Conservation (phyloP, 768 basidiomycete genomes). For the Trametes maxima region DNA sequence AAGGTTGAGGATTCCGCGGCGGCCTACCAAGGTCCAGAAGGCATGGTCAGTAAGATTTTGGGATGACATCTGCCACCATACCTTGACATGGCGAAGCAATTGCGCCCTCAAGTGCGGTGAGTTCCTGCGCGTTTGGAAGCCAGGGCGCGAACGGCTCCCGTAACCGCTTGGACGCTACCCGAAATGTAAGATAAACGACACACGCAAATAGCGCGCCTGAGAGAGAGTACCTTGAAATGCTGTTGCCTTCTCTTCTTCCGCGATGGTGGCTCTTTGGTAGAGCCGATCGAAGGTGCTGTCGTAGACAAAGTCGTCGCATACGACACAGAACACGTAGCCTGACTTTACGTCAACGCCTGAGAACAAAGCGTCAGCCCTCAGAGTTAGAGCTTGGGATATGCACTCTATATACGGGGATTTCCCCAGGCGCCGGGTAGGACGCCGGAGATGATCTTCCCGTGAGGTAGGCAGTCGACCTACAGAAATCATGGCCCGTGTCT, state of each 20-base stretch:
- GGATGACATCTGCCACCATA: conserved; percentile 30
- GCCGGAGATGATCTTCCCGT: background rate
- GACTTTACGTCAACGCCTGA: conserved; percentile 74
- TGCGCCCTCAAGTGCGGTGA: conserved; percentile 49
- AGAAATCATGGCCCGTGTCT: conserved; percentile 61
- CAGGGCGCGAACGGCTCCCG: conserved; percentile 55
- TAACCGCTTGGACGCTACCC: conserved; percentile 39
- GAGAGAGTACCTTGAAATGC: conserved; percentile 55
- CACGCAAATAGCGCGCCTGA: conserved; percentile 12
- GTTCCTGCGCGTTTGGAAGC: conserved; percentile 46
- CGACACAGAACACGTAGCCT: conserved; percentile 73
- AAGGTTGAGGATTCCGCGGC: conserved; percentile 84
- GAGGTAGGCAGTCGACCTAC: conserved; percentile 45
- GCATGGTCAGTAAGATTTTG: background rate
- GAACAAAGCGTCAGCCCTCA: background rate
- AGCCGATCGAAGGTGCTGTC: conserved; percentile 52
- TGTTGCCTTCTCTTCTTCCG: conserved; percentile 62
- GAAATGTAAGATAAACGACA: conserved; percentile 6
- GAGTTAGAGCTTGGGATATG: background rate
- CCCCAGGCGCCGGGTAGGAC: background rate
- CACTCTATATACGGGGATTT: background rate
- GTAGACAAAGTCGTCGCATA: conserved; percentile 78
- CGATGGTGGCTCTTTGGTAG: conserved; percentile 46
- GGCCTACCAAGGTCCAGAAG: conserved; percentile 44
- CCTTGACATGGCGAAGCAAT: conserved; percentile 74